A percentile compares a stretch with the other conserved stretches of the same genome.
Conservation (phyloP, 179 eudicot species). For the Amaranthus tricolor region DNA sequence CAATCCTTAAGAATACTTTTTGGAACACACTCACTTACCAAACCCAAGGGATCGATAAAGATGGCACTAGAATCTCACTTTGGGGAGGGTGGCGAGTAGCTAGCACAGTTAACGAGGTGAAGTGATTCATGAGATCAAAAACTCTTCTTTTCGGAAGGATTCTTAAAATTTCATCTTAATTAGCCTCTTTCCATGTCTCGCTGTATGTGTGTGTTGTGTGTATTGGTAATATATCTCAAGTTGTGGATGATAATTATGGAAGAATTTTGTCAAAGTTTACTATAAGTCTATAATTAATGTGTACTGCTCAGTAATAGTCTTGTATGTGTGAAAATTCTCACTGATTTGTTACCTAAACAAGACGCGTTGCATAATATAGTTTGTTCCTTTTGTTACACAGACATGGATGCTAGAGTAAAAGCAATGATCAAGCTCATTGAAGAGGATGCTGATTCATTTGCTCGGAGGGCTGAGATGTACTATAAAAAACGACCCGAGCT, state of each 20-base stretch:
- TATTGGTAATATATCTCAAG: not conserved
- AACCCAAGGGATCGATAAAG: too few species aligned
- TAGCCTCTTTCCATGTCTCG: not conserved
- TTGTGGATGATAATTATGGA: too few species aligned
- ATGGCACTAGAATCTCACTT: too few species aligned
- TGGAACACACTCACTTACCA: too few species aligned
- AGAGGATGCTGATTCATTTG: constrained; percentile 57
- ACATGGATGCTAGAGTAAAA: constrained; percentile 49
- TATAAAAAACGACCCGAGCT: constrained; percentile 52
- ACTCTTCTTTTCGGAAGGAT: too few species aligned
- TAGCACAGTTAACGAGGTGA: too few species aligned
- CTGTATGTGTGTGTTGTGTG: not conserved
- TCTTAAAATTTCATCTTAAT: too few species aligned
- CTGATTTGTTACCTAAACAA: not conserved
- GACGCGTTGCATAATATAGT: not conserved
- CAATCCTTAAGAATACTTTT: too few species aligned
- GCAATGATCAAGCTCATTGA: constrained; percentile 55
- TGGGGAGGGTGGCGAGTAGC: too few species aligned
- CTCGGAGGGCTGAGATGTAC: constrained; percentile 56
- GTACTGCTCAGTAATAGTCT: too few species aligned
- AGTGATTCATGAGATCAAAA: too few species aligned
- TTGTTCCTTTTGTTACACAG: constrained; percentile 20
- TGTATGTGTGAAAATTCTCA: not conserved
- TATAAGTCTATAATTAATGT: not conserved
- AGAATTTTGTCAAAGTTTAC: not conserved